Evolutionary conservation across 805 yeast species (phyloP).

Genomic region (Alloascoidea africana): DNA sequence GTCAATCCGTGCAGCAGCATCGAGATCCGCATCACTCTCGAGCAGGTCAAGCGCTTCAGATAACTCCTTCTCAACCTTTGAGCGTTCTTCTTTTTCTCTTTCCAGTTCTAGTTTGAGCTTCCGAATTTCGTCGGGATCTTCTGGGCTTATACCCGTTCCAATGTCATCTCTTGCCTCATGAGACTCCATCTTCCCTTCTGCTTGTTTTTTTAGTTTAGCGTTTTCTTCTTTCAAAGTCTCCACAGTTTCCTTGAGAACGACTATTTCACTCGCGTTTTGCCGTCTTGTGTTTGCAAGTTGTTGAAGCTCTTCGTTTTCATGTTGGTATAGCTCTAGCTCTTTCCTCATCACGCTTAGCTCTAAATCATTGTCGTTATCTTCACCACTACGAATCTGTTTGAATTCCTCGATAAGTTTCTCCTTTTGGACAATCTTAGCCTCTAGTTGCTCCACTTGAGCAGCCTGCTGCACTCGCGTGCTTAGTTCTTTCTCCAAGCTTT

Average conservation of each 20-base stretch:
- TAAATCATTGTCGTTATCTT: background rate
- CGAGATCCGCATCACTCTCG: background rate
- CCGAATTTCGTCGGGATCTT: background rate
- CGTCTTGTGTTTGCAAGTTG: background rate
- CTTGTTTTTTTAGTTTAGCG: slow-evolving; percentile 20
- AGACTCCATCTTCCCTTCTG: slow-evolving; percentile 21
- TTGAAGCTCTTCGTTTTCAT: background rate
- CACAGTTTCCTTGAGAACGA: background rate
- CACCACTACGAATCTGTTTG: background rate
- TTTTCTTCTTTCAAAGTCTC: background rate
- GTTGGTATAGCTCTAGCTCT: slow-evolving; percentile 1
- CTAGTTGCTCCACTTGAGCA: background rate
- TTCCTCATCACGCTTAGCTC: background rate
- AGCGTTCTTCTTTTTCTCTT: background rate
- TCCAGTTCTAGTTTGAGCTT: background rate
- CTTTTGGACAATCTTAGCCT: background rate
- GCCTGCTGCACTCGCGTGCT: background rate
- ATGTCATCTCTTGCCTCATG: slow-evolving; percentile 16
- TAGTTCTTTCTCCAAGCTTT: slow-evolving; percentile 4
- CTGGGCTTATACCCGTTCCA: slow-evolving; percentile 11
- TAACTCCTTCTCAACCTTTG: background rate
- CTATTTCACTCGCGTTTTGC: background rate
- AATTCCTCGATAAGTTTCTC: background rate
- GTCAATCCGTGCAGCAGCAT: background rate
- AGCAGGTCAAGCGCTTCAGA: background rate